Percentiles rank a stretch among this genome's conserved stretches.
phyloP scores from a whole-genome alignment of 495 filamentous ascomycete species.

The Daldinia caldariorum region DNA sequence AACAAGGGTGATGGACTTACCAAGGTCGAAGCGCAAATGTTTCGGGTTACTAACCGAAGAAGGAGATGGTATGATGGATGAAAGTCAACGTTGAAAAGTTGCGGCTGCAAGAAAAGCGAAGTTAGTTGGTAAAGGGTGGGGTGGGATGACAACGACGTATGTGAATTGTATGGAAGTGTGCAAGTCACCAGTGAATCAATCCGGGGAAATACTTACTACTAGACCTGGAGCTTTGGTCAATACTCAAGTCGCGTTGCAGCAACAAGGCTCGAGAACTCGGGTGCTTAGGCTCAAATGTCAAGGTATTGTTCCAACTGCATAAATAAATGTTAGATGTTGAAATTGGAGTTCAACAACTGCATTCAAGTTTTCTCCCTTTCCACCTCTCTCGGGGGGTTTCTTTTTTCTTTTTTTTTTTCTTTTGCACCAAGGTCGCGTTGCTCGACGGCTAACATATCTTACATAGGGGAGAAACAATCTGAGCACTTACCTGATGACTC shows the following conservation, averaged over 20 bases:
- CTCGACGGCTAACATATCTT: background rate
- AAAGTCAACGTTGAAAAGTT: background rate
- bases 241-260: background rate
- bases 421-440: background rate
- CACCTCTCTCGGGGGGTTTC: no score
- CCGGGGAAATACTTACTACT: background rate
- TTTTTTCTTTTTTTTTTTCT: no score
- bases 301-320: constrained; percentile 1
- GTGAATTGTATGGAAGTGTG: background rate
- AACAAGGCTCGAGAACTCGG: constrained; percentile 1
- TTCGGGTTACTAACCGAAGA: background rate
- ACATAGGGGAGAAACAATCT: background rate
- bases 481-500: background rate
- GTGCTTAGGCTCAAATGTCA: background rate
- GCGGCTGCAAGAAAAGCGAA: background rate
- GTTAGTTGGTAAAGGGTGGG: constrained; percentile 3
- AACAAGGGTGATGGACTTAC: constrained; percentile 4
- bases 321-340: background rate
- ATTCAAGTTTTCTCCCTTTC: background rate
- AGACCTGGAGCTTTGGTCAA: background rate
- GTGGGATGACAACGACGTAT: background rate
- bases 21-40: background rate
- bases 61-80: background rate
- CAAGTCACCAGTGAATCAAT: background rate
- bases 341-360: background rate